Base-by-base conservation (phyloP, 2,329 filamentous ascomycete genomes). In the Alternaria conjuncta region DNA sequence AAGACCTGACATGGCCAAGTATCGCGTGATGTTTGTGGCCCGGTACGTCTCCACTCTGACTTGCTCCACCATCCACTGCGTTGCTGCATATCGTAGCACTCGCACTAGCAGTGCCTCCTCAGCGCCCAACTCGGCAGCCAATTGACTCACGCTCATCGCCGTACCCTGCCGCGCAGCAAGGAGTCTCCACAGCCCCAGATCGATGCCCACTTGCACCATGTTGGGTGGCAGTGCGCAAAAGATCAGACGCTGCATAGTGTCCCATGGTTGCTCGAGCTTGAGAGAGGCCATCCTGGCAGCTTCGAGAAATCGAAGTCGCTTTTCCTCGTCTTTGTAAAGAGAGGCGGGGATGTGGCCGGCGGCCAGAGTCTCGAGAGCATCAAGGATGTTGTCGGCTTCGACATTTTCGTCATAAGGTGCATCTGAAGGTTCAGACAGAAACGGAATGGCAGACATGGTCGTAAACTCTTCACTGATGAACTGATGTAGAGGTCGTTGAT, bases 11-110 rank as follows among this genome's bases (percentile, higher is more conserved):
- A 61, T 61, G 20, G 53, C 49, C 1, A 61, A 5, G 11, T 61
- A 43, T 21, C 28, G 58, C 15, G 58, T 61, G 13, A 61, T 50
- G 18, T 23, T 51, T 2, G 58, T 61, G 2, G 53, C 58, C 18
- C 58, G 45, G 44, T 50, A 61, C 21, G 18, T 51, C n/a, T 57
- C 58, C 18, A 57, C 13, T 26, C 45, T 45, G 18, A 61, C 58
- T 36, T 51, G 58, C 45, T 61, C 58, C 32, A 61, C 58, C 58
- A 57, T 61, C 58, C 58, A 61, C 18, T 61, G 58, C 11, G 58
- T 57, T 13, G 58, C 58, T 2, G 58, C 58, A 11, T 56, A 61
- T 3, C 58, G 53, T 15, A 61, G 6, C 18, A 61, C 12, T 30
- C 58, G 58, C 23, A 61, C 53, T 11, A 61, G 25, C 4, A 61